phyloP scores from a whole-genome alignment of 257 asterid genomes.

The Solanum acaule region DNA sequence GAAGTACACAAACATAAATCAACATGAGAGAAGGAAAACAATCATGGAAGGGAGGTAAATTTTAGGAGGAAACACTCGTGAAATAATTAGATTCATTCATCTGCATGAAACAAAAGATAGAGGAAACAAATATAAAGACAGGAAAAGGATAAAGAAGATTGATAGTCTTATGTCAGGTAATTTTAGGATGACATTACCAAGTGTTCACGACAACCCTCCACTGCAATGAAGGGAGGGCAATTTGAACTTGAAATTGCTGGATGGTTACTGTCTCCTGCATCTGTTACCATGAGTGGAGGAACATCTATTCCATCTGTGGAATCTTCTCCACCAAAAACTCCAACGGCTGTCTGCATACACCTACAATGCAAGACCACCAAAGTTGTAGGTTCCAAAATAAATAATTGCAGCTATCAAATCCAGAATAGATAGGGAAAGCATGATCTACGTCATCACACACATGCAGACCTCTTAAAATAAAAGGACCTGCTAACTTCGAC shows the following conservation, averaged over 20 bases:
- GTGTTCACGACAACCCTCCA: slow-evolving; percentile 90
- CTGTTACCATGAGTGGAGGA: slow-evolving; percentile 65
- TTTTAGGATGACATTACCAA: slow-evolving; percentile 34
- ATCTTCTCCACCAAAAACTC: slow-evolving; percentile 82
- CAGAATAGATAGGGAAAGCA: not conserved
- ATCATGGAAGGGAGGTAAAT: not conserved
- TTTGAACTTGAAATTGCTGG: slow-evolving; percentile 76
- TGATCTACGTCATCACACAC: not conserved
- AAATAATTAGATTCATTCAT: not conserved
- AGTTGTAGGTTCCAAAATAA: not conserved
- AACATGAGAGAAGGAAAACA: not conserved
- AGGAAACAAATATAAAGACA: not conserved
- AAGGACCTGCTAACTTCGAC: not conserved
- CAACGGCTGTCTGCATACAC: slow-evolving; percentile 98
- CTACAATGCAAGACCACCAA: slow-evolving; percentile 31
- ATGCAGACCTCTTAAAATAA: not conserved
- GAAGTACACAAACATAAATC: not conserved
- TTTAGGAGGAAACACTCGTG: not conserved
- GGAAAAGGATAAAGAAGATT: not conserved
- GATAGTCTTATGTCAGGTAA: not conserved
- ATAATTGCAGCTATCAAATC: not conserved
- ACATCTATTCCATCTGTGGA: slow-evolving; percentile 40
- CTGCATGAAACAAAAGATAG: not conserved
- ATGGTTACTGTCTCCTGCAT: slow-evolving; percentile 52
- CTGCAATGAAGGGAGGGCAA: slow-evolving; percentile 69